Percentiles rank a stretch among this genome's conserved stretches.
These are phyloP conservation scores for Racocetra persica DNA, from an alignment of 371 early-diverging fungal species.

Conservation along the genomic window DNA sequence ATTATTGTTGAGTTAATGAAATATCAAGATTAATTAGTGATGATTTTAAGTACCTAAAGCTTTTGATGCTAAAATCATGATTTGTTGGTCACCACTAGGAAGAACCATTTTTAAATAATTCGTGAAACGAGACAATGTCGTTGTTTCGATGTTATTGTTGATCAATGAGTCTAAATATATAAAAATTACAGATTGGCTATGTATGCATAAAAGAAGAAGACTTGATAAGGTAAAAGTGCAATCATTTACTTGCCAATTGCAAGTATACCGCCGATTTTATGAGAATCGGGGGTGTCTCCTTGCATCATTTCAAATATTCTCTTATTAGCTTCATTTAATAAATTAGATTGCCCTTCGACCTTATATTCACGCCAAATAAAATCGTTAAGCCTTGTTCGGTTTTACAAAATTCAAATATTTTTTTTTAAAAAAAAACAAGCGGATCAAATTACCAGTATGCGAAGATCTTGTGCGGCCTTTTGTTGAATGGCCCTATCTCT, in stretches of 20 bases:
- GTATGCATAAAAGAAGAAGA: no score
- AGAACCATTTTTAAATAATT: constrained; percentile 87
- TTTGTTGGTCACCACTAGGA: constrained; percentile 82
- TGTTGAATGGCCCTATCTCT: constrained; percentile 31
- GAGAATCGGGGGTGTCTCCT: constrained; percentile 41
- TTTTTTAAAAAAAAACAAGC: not conserved
- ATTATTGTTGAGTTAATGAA: no score
- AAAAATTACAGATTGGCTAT: not conserved
- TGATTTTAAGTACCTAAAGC: constrained; percentile 67
- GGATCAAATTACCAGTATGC: constrained; percentile 24
- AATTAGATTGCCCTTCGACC: constrained; percentile 42
- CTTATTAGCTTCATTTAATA: constrained; percentile 41
- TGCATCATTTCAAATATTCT: constrained; percentile 46
- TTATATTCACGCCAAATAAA: not conserved
- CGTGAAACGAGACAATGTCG: constrained; percentile 79
- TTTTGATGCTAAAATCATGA: constrained; percentile 84
- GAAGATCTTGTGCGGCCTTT: constrained; percentile 32
- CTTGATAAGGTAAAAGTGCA: no score
- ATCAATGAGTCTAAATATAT: constrained; percentile 76
- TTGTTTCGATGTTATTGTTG: constrained; percentile 86
- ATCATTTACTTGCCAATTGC: constrained; percentile 28
- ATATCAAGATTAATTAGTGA: no score
- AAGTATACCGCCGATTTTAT: constrained; percentile 45
- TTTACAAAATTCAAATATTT: not conserved
- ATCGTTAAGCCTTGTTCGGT: not conserved